Base-by-base conservation (phyloP, 2,329 filamentous ascomycete genomes). In the Neofusicoccum umdonicola region DNA sequence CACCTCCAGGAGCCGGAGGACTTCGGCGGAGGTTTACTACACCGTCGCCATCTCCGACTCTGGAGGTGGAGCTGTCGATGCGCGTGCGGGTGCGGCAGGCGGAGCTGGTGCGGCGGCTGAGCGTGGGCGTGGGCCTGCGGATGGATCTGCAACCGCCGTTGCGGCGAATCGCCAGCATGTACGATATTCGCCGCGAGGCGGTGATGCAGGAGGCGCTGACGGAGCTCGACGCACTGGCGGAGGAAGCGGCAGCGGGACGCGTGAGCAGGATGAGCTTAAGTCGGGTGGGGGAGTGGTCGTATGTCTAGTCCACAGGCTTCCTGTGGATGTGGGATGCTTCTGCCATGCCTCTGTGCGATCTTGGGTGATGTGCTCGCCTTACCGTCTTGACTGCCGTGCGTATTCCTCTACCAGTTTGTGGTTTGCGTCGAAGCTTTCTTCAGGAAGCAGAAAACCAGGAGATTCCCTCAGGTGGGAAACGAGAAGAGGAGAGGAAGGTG, bases 131-230 rank as follows among this genome's bases (percentile, higher is more conserved):
- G 61, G 50, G 48, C 50, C 34, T 56, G 41, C 61, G 51, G 31
- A 63, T 56, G 61, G 39, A 63, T 27, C 50, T 56, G 41, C 61
- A 63, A 31, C 61, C 31, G 35, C 58, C 22, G 44, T 35, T 50
- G 45, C 58, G 58, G 58, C 50, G 61, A 12, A 47, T 63, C 50
- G 41, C 41, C 15, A 63, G 50, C 41, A 52, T 54, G 50, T 45
- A 47, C 39, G 41, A 52, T 19, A 27, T 63, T 44, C 61, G 61
- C 17, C 50, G 51, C 11, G 44, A 42, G 34, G 61, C 61, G 12
- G 41, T 63, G 50, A 17, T 63, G 61, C 61, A 63, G 50, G 61
- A 45, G 27, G 61, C 51, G 37, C 61, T 63, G 61, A 45, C 61
- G 48, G 61, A 63, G 61, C 50, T 47, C 48, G 61, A 35, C 39